Base-by-base conservation (phyloP, 129 eudicot genomes). In the Flaveria robusta region DNA sequence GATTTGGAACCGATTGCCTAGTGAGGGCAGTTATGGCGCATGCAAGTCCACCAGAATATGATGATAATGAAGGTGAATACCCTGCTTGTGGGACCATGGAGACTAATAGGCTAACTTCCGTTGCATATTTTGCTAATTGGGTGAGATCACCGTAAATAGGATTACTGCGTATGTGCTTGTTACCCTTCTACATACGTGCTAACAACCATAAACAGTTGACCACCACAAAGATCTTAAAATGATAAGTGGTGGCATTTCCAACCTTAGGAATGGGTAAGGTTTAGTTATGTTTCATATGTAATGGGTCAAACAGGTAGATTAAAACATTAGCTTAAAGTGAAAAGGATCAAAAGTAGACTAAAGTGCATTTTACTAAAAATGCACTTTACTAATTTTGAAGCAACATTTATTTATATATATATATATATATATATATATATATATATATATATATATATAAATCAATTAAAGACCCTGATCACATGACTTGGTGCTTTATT, bases 31-130 rank as follows among this genome's bases (percentile, higher is more conserved):
- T 91, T 24, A 92, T 82, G 29, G 96, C 97, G 26, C 96, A 89
- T 5, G 97, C 97, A 29, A 92, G 98, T 55, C 98, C 97, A 37
- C 96, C 91, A n/a, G 97, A 88, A 70, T 95, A 92, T 15, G 98
- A 88, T 11, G 93, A 81, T 13, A 90, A 79, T 23, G 92, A 79
- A 15, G 83, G 66, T 47, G 91, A 71, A 29, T 81, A 84, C 34
- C 24, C 80, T 0, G 87, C 82, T 54, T 75, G 80, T 64, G 81
- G 85, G 63, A 81, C 81, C 59, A 83, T 71, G 80, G 88, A 81
- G 66, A 87, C 80, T 19, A 81, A 65, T 68, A 69, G 64, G 6
- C 77, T 81, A 63, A 86, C 77, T 71, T 85, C 93, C 1, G 79
- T 69, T n/a, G 80, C 72, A 67, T 85, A 82, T 52, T 86, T 79